A percentile compares a stretch with the other conserved stretches of the same genome.
Evolutionary conservation across 2,329 filamentous ascomycete genomes (phyloP).

Genomic region (Aspergillus caelatus): DNA sequence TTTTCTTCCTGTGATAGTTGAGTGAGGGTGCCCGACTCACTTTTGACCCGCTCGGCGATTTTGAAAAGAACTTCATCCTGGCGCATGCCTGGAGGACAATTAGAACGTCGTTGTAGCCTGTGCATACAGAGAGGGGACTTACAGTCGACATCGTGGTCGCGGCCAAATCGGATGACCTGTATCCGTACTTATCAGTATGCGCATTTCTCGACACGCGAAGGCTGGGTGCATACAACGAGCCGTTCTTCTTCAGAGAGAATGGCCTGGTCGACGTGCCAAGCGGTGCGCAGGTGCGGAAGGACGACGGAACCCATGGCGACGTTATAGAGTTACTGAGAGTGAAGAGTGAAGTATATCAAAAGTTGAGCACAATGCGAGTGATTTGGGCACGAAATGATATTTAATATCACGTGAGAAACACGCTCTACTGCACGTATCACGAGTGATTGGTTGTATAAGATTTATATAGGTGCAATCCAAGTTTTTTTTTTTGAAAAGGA

Average conservation of each 20-base stretch:
- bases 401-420: background rate
- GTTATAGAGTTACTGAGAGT: background rate
- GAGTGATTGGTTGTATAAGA: no score
- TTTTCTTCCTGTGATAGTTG: background rate
- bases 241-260: constrained; percentile 90
- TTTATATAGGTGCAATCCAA: no score
- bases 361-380: background rate
- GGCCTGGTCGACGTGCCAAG: constrained; percentile 98
- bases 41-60: constrained; percentile 91
- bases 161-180: constrained; percentile 87
- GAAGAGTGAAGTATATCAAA: background rate
- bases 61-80: constrained; percentile 95
- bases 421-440: no score
- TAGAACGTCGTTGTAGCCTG: constrained; percentile 17
- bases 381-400: background rate
- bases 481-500: no score
- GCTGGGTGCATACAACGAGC: constrained; percentile 48
- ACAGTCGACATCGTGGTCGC: constrained; percentile 79
- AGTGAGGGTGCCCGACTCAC: constrained; percentile 23
- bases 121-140: constrained; percentile 14
- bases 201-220: constrained; percentile 33
- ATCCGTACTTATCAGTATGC: background rate
- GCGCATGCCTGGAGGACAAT: constrained; percentile 57
- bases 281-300: constrained; percentile 84
- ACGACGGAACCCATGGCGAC: constrained; percentile 77